Conservation (phyloP, 1,284 basidiomycete species). For the Sparassis latifolia region DNA sequence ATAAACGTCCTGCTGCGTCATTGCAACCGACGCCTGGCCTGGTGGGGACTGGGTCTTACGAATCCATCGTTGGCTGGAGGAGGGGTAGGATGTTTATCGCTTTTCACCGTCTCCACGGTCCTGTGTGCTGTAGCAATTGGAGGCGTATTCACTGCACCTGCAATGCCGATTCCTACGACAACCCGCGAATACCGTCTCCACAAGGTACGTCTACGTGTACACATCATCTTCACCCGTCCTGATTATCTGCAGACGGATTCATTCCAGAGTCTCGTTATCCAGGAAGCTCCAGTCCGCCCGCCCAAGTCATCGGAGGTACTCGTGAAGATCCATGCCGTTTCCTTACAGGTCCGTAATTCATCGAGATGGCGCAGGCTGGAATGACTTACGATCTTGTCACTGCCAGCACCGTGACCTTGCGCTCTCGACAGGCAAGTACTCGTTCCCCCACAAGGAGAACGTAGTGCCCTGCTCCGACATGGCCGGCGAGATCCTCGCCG, state of each 20-base stretch:
- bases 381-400: neutral
- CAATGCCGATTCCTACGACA: slow-evolving; percentile 16
- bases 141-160: too few species aligned
- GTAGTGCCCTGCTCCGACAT: slow-evolving; percentile 54
- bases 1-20: too few species aligned
- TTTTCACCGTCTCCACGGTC: too few species aligned
- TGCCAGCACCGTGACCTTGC: slow-evolving; percentile 37
- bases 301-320: slow-evolving; percentile 37
- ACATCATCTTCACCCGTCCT: neutral
- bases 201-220: slow-evolving; percentile 8
- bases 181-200: slow-evolving; percentile 28
- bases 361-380: neutral
- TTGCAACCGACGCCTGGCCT: too few species aligned
- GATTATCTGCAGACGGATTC: slow-evolving; percentile 18
- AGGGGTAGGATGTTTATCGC: too few species aligned
- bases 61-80: too few species aligned
- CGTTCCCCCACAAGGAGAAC: slow-evolving; percentile 22
- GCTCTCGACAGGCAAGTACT: slow-evolving; percentile 30
- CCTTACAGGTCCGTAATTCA: slow-evolving; percentile 28
- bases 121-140: too few species aligned
- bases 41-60: too few species aligned
- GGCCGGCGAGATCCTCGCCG: slow-evolving; percentile 51
- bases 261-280: slow-evolving; percentile 27
- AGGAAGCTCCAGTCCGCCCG: slow-evolving; percentile 24
- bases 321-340: slow-evolving; percentile 46